Evolutionary conservation across 805 yeast species (phyloP), one percentile per base, ranked within the genome.

Genomic region (Pichia heedii): DNA sequence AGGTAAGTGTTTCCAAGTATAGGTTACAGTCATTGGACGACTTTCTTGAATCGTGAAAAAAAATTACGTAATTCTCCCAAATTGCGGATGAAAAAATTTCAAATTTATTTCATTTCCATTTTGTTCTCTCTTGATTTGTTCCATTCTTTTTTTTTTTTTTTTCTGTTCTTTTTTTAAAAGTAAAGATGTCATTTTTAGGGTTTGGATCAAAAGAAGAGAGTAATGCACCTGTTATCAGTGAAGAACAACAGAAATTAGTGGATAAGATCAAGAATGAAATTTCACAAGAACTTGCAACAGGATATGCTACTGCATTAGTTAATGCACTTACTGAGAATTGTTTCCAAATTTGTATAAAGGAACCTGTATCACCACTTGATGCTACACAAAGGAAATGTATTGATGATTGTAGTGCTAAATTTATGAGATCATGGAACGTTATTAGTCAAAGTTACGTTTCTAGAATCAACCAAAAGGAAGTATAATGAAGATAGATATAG

Each of bases 391-490:
- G 76, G 44, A 64, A 63, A 24, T 88, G 96, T 65, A 73, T 85
- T 39, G 76, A 72, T 46, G 82, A 80, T 60, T 89, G 97, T 61
- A 72, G 84, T 53, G 80, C 82, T 50, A 89, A 86, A 66, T 89
- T 85, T 63, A 81, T 88, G 90, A 76, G 83, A 61, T 79, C 94
- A 29, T 89, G 96, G 96, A 87, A 88, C 55, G 70, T 81, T 43
- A 71, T 89, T 36, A 84, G 95, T 12, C 80, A 77, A 59, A 69
- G 84, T 11, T 88, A 87, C 62, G 76, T 87, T 41, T 59, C 76
- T 24, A 76, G 95, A 62, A 83, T 86, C 54, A 60, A 58, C 50
- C 51, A 45, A 29, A 49, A 52, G 24, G 48, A 30, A 22, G 22
- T 27, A 27, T 24, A 32, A 15, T 27, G 36, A 46, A 42, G n/a